Evolutionary conservation across 495 filamentous ascomycete genomes (phyloP), one percentile per base, ranked within the genome.

Genomic region (Jackrogersella multiformis): DNA sequence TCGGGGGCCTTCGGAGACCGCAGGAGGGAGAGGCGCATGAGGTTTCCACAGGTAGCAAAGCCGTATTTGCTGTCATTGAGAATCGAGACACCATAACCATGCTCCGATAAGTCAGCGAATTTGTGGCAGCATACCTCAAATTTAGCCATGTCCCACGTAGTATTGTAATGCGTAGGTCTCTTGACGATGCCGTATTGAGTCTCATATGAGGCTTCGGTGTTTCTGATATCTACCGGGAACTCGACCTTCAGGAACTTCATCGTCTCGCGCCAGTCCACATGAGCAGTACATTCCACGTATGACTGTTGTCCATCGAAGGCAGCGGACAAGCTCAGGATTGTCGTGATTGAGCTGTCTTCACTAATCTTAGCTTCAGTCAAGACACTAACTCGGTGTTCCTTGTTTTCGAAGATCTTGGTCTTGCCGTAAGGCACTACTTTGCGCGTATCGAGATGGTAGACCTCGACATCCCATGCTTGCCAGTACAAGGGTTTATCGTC

Each of bases 171-270:
- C 0, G 95, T 99, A 7, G 95, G 93, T 38, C 95, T 88, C 64
- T 84, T 84, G 64, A 96, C 85, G 57, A 97, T 86, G 66, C 95
- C 96, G 69, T 92, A 99, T 73, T 96, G 92, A 23, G 93, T 96
- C 74, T 97, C 95, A 72, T 97, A 97, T n/a, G 88, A 92, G 9
- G 94, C 94, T 76, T 97, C 92, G 0, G 92, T 97, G 74, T 94
- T 96, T 62, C 87, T 84, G 53, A 99, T 82, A 76, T 97, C 92
- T 36, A 97, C 94, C 0, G 95, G 95, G 78, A 99, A 98, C 77
- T 99, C 95, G 54, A 98, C 94, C 82, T 99, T 99, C 69, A 99
- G 86, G 85, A 97, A 97, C 74, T 96, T 97, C 92, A 93, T 97
- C 1, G 83, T 91, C 76, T 99, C 95, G 66, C 85, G 87, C 95